Evolutionary conservation across 495 filamentous ascomycete species (phyloP), one percentile per base, ranked within the genome.

Genomic region (Xylaria castorea): DNA sequence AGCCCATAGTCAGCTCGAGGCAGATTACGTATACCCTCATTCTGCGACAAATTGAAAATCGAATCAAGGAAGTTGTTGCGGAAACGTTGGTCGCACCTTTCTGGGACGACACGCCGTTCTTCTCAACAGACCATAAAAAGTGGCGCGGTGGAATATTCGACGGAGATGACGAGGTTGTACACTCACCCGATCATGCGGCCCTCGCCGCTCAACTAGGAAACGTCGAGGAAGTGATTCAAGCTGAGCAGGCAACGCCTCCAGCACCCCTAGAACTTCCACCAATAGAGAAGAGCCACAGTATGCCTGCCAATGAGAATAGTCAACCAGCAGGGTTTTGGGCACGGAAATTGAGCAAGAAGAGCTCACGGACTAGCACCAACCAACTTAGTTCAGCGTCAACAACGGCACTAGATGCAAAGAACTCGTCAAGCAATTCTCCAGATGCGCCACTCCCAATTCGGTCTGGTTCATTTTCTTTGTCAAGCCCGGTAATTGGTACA

Each of bases 21-120:
- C 95, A 98, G 80, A 97, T 99, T 64, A 97, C 96, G 0, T 98
- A 95, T 80, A 91, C 91, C 8, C 88, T 97, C 58, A 95, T 99
- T 60, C 87, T 98, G 16, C 91, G 94, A 62, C 92, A 94, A 62
- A 99, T 99, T 71, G 96, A 98, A 80, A 97, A 92, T 74, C 86
- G 95, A 32, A 97, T 99, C 78, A 91, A 95, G 69, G 94, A 97
- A 80, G 93, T 98, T 50, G 86, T 99, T 66, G 93, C 90, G 2
- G 96, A 99, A 81, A 97, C 94, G 20, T 80, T 98, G 11, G 96
- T 99, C n/a, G 84, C 92, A 60, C 97, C 97, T 0, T 93, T 97
- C 77, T 98, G 95, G 93, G 96, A 99, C 71, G 96, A 99, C 80
- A 88, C 91, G 2, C 94, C 96, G 5, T 98, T 98, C 82, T 90